Evolutionary conservation across 1,139 yeast genomes (phyloP).

Genomic region (Suhomyces panamericanus): DNA sequence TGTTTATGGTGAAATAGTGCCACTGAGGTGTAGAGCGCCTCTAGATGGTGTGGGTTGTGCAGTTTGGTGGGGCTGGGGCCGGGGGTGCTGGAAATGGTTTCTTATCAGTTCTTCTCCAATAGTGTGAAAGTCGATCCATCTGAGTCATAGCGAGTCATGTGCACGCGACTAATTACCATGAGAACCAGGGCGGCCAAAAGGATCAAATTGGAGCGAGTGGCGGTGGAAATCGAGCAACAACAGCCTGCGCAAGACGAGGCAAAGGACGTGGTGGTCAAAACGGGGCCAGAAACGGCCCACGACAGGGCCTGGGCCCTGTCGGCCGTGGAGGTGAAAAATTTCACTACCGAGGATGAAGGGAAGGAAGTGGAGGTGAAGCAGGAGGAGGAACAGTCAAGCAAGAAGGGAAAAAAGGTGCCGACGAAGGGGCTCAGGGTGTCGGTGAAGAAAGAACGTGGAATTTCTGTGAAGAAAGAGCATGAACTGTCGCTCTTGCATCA

Average conservation of each 20-base stretch:
- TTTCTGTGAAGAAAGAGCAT: background rate
- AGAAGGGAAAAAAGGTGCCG: background rate
- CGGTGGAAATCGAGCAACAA: too few relatives aligned
- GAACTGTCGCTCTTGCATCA: background rate
- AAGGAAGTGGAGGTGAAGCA: background rate
- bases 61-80: too few relatives aligned
- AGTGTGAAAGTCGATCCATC: constrained; percentile 3
- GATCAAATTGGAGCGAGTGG: constrained; percentile 2
- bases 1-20: background rate
- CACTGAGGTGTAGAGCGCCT: too few relatives aligned
- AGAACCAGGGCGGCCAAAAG: constrained; percentile 3
- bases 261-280: background rate
- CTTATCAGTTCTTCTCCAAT: background rate
- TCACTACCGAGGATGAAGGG: too few relatives aligned
- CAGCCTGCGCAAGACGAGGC: background rate
- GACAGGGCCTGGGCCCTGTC: too few relatives aligned
- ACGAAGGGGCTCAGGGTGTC: background rate
- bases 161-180: constrained; percentile 7
- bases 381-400: background rate
- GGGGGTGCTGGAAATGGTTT: too few relatives aligned
- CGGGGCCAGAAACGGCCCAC: background rate
- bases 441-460: background rate
- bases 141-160: constrained; percentile 10
- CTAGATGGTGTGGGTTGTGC: too few relatives aligned
- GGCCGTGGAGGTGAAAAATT: too few relatives aligned